phyloP scores from a whole-genome alignment of 345 rosid genomes.

The Anastatica hierochuntica region DNA sequence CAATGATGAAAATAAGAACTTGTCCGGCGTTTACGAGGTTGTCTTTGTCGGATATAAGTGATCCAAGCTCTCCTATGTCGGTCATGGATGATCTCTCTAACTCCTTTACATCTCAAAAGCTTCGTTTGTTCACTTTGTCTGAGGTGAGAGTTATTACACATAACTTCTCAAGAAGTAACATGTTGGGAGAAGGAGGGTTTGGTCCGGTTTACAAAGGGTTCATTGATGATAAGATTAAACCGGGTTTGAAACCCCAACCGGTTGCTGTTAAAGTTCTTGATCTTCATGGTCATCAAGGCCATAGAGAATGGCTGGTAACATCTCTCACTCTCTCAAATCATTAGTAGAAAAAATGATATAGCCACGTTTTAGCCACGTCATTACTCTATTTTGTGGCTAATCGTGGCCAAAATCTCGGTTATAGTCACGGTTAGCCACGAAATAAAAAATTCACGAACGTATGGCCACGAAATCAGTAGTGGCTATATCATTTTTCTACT shows the following conservation, averaged over 20 bases:
- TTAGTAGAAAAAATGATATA: too few relatives aligned
- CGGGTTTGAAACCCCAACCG: constrained; percentile 49
- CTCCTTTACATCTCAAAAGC: constrained; percentile 48
- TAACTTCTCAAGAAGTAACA: constrained; percentile 40
- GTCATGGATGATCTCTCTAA: constrained; percentile 47
- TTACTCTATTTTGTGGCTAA: too few relatives aligned
- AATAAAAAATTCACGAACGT: too few relatives aligned
- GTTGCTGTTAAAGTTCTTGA: constrained; percentile 72
- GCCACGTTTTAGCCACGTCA: too few relatives aligned
- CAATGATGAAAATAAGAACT: constrained; percentile 28
- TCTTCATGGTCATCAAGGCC: constrained; percentile 67
- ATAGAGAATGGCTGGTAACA: constrained; percentile 73
- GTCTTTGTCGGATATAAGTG: constrained; percentile 45
- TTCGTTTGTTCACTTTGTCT: constrained; percentile 36
- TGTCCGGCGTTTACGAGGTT: constrained; percentile 29
- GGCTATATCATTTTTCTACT: too few relatives aligned
- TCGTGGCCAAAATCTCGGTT: too few relatives aligned
- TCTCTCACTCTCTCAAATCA: too few relatives aligned
- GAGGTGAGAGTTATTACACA: constrained; percentile 48
- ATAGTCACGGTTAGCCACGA: too few relatives aligned
- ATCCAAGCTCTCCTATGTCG: constrained; percentile 44
- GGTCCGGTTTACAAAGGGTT: constrained; percentile 77
- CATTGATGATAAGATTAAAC: constrained; percentile 43
- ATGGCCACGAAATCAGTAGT: too few relatives aligned
- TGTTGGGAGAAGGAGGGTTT: constrained; percentile 74